Conservation (phyloP, 345 rosid species). For the Anastatica hierochuntica region DNA sequence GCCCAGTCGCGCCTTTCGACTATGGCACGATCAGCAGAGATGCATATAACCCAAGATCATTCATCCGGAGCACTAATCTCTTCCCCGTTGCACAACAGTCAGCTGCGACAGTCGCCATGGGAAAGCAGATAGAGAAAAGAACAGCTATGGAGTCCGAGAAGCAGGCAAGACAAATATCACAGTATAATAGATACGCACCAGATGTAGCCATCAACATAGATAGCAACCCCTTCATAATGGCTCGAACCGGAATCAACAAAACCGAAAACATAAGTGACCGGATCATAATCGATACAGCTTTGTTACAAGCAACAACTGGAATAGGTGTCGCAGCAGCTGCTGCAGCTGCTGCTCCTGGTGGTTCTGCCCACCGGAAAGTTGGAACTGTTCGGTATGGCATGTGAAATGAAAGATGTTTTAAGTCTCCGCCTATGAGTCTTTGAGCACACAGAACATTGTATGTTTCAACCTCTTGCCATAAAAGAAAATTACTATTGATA, state of each 20-base stretch:
- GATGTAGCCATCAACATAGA: constrained; percentile 77
- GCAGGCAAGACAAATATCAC: constrained; percentile 50
- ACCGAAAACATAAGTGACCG: constrained; percentile 45
- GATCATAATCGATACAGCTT: constrained; percentile 46
- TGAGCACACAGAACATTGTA: constrained; percentile 5
- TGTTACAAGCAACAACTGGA: constrained; percentile 56
- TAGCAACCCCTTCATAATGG: constrained; percentile 65
- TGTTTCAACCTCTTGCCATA: constrained; percentile 12
- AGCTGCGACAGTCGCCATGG: constrained; percentile 35
- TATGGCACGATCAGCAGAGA: constrained; percentile 42
- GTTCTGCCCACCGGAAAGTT: constrained; percentile 53
- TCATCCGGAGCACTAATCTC: constrained; percentile 33
- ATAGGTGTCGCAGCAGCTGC: constrained; percentile 42
- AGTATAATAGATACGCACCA: constrained; percentile 47
- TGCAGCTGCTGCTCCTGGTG: constrained; percentile 24
- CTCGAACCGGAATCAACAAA: constrained; percentile 48
- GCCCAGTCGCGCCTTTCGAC: constrained; percentile 47
- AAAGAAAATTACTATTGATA: constrained; percentile 2
- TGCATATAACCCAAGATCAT: constrained; percentile 56
- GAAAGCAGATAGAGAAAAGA: constrained; percentile 49
- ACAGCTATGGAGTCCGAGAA: constrained; percentile 37
- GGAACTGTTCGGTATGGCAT: constrained; percentile 66
- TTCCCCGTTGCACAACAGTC: constrained; percentile 38
- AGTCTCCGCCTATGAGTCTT: constrained; percentile 3
- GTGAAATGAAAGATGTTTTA: constrained; percentile 70